Evolutionary conservation across 2,329 filamentous ascomycete species (phyloP).

Genomic region (Hypoxylon sp.): DNA sequence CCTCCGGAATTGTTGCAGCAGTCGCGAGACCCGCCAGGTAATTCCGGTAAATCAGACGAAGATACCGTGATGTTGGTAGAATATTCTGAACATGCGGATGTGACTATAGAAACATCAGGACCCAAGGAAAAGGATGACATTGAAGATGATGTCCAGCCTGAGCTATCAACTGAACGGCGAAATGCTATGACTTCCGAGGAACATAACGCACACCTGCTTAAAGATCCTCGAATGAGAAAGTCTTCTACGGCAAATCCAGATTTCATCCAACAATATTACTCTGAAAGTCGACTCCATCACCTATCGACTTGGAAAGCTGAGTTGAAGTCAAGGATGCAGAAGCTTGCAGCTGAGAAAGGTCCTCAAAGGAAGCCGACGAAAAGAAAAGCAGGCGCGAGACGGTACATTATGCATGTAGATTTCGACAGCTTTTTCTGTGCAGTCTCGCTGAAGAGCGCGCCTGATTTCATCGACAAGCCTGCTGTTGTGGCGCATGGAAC

Average conservation of each 20-base stretch:
- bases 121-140: conserved; percentile 7
- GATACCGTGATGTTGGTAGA: conserved; percentile 32
- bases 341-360: conserved; percentile 77
- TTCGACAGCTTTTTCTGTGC: conserved; percentile 99
- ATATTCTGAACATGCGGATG: conserved; percentile 8
- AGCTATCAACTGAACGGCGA: conserved; percentile 33
- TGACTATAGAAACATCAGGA: not conserved
- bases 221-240: conserved; percentile 87
- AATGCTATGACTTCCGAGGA: conserved; percentile 83
- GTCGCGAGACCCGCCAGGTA: conserved; percentile 10
- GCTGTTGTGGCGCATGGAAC: conserved; percentile 89
- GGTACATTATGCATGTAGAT: conserved; percentile 94
- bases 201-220: conserved; percentile 87
- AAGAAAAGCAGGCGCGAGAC: conserved; percentile 71
- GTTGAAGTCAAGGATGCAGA: conserved; percentile 89
- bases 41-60: conserved; percentile 15
- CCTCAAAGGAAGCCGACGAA: conserved; percentile 61
- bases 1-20: not conserved
- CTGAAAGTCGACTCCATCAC: conserved; percentile 94
- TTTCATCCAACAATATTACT: conserved; percentile 94
- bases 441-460: conserved; percentile 83
- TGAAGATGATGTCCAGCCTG: conserved; percentile 20
- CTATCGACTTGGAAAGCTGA: conserved; percentile 97
- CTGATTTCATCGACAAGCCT: conserved; percentile 82
- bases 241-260: conserved; percentile 93